These are phyloP conservation scores for Physcomitrium patens DNA, from an alignment of 225 moss, liverwort and hornwort genomes.

Conservation along the genomic window DNA sequence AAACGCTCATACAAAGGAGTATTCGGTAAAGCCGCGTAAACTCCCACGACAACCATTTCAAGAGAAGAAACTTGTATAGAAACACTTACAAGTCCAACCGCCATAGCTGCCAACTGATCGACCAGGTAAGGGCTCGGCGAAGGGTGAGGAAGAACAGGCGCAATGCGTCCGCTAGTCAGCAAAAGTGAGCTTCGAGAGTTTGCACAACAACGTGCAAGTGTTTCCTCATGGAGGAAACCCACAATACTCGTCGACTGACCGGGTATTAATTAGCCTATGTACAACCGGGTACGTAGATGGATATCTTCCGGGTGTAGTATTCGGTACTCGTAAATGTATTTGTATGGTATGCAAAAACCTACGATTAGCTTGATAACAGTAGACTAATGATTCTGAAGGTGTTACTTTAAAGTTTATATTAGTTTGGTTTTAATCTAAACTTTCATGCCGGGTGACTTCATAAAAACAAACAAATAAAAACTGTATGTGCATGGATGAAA, in stretches of 20 bases:
- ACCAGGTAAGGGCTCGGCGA: neutral
- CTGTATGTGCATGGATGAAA: too few species aligned
- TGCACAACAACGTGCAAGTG: neutral
- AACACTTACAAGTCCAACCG: slow-evolving; percentile 37
- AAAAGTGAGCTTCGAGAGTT: slow-evolving; percentile 18
- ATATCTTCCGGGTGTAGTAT: neutral
- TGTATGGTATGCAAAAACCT: too few species aligned
- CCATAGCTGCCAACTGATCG: slow-evolving; percentile 29
- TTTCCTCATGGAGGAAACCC: neutral
- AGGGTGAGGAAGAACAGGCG: neutral
- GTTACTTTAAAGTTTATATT: too few species aligned
- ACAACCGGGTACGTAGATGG: neutral
- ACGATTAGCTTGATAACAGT: too few species aligned
- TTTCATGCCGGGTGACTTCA: too few species aligned
- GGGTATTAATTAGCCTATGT: neutral
- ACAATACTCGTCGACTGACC: neutral
- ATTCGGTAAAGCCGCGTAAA: slow-evolving; percentile 10
- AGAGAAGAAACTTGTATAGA: neutral
- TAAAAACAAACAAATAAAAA: too few species aligned
- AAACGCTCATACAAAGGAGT: neutral
- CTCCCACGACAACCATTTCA: neutral
- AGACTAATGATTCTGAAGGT: too few species aligned
- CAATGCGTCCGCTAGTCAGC: slow-evolving; percentile 14
- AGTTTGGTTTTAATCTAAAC: too few species aligned
- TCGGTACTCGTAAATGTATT: too few species aligned